Base-by-base conservation (phyloP, 371 early-diverging fungal genomes). In the Furculomyces boomerangus region DNA sequence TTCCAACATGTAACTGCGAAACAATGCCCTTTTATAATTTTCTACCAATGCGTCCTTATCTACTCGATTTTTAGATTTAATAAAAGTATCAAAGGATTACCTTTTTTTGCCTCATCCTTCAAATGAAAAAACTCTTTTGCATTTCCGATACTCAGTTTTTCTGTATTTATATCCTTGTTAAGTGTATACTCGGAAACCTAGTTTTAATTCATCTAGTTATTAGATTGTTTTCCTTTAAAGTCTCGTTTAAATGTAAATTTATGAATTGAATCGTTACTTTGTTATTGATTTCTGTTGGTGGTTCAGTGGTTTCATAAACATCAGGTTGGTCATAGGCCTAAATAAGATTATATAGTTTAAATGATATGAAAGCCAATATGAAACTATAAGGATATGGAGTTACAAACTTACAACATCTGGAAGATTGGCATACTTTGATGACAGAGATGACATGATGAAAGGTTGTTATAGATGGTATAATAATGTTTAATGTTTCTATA, bases 301-400 rank as follows among this genome's bases (percentile, higher is more conserved):
- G 35, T 30, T 51, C 52, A 16, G 25, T 22, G 14, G 52, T 31
- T 35, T 51, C 52, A 26, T 51, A 51, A 29, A 51, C 30, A 51
- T 51, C 52, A 8, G 52, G 52, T 26, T 51, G 52, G 35, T 51
- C 52, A 32, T 30, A 51, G 13, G 30, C 52, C 52, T 51, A 51
- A 43, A 20, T 43, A 43, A 43, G 20, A 43, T 35, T 18, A 35
- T 35, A 7, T 10, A 13, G 20, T 16, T 20, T 43, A 20, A 13
- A 43, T 16, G 5, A 43, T 43, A n/a, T n/a, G 43, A 43, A 43
- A 13, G 43, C 5, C 3, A 43, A 20, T 3, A 43, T 13, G 43
- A 20, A 43, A 43, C 22, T 16, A 16, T 7, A 16, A 35, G 7
- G 16, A 35, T 10, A 10, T 35, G 7, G 7, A 28, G 18, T 27